phyloP scores from a whole-genome alignment of 202 grass and related monocot genomes.

The Panicum virgatum region DNA sequence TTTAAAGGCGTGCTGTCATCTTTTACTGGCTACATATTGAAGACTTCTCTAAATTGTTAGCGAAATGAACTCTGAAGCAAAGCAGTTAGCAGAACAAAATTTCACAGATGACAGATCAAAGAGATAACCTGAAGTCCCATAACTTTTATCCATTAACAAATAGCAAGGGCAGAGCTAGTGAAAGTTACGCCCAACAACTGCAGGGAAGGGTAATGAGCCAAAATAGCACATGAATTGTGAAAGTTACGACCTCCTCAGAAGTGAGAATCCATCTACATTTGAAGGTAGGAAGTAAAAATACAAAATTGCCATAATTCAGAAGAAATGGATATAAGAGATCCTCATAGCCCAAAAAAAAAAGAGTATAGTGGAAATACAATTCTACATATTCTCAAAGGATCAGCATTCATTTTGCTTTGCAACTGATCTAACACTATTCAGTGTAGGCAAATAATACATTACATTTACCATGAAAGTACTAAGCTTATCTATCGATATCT shows the following conservation, averaged over 20 bases:
- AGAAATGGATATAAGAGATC: too few species aligned
- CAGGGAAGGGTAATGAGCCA: slow-evolving; percentile 32
- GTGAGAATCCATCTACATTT: too few species aligned
- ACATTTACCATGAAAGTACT: too few species aligned
- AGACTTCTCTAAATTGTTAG: slow-evolving; percentile 23
- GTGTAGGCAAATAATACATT: too few species aligned
- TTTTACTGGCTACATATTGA: slow-evolving; percentile 55
- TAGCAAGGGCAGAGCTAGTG: slow-evolving; percentile 51
- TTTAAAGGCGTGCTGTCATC: slow-evolving; percentile 32
- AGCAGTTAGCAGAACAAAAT: background rate
- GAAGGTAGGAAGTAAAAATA: too few species aligned
- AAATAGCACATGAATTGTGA: background rate
- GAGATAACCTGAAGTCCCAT: slow-evolving; percentile 64
- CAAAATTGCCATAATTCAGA: too few species aligned
- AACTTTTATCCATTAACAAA: slow-evolving; percentile 78
- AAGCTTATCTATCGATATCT: too few species aligned
- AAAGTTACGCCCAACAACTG: slow-evolving; percentile 63
- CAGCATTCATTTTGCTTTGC: too few species aligned
- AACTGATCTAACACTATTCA: too few species aligned
- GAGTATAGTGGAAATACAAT: too few species aligned
- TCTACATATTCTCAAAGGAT: too few species aligned
- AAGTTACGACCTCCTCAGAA: background rate
- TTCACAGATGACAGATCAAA: background rate
- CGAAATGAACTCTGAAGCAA: background rate
- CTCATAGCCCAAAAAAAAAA: too few species aligned